Percentiles rank a stretch among this genome's conserved stretches.
phyloP scores from a whole-genome alignment of 2,329 filamentous ascomycete species.

The Podosphaera xanthii region DNA sequence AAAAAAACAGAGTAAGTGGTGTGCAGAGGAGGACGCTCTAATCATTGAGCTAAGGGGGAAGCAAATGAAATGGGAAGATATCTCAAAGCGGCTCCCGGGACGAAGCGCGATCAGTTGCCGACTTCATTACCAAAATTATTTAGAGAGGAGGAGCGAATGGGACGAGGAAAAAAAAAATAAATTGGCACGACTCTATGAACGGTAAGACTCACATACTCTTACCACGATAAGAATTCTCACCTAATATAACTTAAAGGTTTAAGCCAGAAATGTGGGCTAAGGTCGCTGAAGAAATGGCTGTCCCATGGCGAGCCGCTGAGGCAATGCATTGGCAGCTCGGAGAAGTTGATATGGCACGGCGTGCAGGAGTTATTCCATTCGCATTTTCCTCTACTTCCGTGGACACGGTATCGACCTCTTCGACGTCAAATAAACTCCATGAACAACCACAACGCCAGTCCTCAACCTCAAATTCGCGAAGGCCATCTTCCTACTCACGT shows the following conservation, averaged over 20 bases:
- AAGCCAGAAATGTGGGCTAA: slow-evolving; percentile 97
- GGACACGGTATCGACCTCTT: slow-evolving; percentile 19
- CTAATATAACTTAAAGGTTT: slow-evolving; percentile 36
- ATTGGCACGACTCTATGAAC: slow-evolving; percentile 79
- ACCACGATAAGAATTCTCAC: background rate
- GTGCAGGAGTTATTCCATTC: slow-evolving; percentile 77
- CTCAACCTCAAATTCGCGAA: background rate
- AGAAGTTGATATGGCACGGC: slow-evolving; percentile 77
- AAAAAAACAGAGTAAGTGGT: slow-evolving; percentile 96
- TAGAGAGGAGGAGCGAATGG: slow-evolving; percentile 83
- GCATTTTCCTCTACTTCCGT: slow-evolving; percentile 36
- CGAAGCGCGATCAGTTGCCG: slow-evolving; percentile 86
- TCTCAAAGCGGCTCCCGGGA: slow-evolving; percentile 73
- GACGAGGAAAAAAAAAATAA: slow-evolving; percentile 97
- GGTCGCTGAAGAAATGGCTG: slow-evolving; percentile 80
- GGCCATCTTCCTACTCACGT: background rate
- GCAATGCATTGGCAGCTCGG: slow-evolving; percentile 97
- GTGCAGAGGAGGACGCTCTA: slow-evolving; percentile 70
- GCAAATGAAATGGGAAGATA: slow-evolving; percentile 98
- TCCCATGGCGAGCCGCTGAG: slow-evolving; percentile 88
- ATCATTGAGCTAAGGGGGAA: slow-evolving; percentile 79
- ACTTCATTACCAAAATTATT: slow-evolving; percentile 90
- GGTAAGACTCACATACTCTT: slow-evolving; percentile 29
- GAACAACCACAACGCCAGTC: slow-evolving; percentile 8
- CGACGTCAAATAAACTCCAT: slow-evolving; percentile 16